Percentiles rank a stretch among this genome's conserved stretches.
Conservation (phyloP, 2,329 filamentous ascomycete genomes). For the Beauveria brongniartii region DNA sequence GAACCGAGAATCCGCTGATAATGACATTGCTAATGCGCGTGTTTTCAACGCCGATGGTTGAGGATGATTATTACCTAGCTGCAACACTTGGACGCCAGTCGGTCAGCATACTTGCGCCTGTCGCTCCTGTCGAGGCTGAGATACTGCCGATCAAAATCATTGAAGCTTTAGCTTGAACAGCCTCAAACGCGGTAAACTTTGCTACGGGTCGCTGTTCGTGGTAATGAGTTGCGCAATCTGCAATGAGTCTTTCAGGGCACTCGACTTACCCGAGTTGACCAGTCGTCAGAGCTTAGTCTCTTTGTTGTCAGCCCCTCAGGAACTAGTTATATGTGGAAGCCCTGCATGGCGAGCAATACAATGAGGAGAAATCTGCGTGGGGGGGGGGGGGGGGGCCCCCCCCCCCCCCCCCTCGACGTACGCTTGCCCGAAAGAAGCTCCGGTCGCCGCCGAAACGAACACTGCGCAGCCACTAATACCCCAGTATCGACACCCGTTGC, state of each 20-base stretch:
- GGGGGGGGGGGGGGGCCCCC: too few relatives aligned
- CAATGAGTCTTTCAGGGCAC: background rate
- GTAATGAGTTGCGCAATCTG: background rate
- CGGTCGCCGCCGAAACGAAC: background rate
- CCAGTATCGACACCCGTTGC: slow-evolving; percentile 1
- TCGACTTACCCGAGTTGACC: background rate
- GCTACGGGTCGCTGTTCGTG: background rate
- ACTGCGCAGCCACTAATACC: background rate
- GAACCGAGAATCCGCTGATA: too few relatives aligned
- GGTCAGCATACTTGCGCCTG: too few relatives aligned
- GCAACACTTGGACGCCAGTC: too few relatives aligned
- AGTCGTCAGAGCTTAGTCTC: background rate
- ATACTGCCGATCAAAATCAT: background rate
- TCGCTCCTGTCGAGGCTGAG: background rate
- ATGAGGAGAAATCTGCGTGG: background rate
- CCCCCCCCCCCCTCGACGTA: background rate
- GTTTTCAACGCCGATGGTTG: too few relatives aligned
- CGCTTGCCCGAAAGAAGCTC: slow-evolving; percentile 3
- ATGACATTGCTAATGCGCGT: too few relatives aligned
- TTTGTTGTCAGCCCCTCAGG: background rate
- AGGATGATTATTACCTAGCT: too few relatives aligned
- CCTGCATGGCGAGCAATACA: slow-evolving; percentile 7
- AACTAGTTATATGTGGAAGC: background rate
- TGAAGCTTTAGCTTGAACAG: background rate
- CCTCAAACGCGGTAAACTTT: background rate